These are phyloP conservation scores for Ilyonectria robusta DNA, from an alignment of 2,329 filamentous ascomycete species.

Conservation along the genomic window DNA sequence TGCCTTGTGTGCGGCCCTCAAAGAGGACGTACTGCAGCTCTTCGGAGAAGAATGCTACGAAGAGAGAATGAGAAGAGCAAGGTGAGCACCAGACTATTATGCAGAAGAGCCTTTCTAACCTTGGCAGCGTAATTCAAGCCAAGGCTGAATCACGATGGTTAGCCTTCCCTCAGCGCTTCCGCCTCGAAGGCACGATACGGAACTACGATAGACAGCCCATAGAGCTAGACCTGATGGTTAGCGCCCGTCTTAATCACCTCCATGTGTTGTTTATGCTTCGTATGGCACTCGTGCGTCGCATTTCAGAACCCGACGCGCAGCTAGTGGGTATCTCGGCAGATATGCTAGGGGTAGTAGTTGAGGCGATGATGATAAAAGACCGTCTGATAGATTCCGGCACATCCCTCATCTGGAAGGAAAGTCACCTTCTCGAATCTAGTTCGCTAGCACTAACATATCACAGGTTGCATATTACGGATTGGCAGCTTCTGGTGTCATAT, in stretches of 20 bases:
- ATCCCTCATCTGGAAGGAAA: slow-evolving; percentile 33
- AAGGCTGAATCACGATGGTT: slow-evolving; percentile 27
- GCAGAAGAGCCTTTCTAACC: neutral
- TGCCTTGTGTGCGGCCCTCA: slow-evolving; percentile 24
- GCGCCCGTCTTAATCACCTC: slow-evolving; percentile 29
- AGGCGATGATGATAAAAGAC: slow-evolving; percentile 27
- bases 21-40: slow-evolving; percentile 34
- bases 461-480: slow-evolving; percentile 40
- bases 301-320: slow-evolving; percentile 20
- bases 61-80: slow-evolving; percentile 8
- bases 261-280: slow-evolving; percentile 30
- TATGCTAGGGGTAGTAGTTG: slow-evolving; percentile 28
- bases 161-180: slow-evolving; percentile 17
- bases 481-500: slow-evolving; percentile 37
- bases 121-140: slow-evolving; percentile 3
- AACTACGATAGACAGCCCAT: slow-evolving; percentile 8
- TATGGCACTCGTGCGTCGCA: neutral
- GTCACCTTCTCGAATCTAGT: neutral
- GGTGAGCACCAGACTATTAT: neutral
- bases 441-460: neutral
- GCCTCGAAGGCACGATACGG: slow-evolving; percentile 22
- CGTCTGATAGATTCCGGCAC: slow-evolving; percentile 26
- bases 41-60: slow-evolving; percentile 4
- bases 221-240: slow-evolving; percentile 28
- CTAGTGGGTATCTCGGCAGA: slow-evolving; percentile 22